Conservation (phyloP, 176 grass and related monocot species). For the Rhynchospora breviuscula region DNA sequence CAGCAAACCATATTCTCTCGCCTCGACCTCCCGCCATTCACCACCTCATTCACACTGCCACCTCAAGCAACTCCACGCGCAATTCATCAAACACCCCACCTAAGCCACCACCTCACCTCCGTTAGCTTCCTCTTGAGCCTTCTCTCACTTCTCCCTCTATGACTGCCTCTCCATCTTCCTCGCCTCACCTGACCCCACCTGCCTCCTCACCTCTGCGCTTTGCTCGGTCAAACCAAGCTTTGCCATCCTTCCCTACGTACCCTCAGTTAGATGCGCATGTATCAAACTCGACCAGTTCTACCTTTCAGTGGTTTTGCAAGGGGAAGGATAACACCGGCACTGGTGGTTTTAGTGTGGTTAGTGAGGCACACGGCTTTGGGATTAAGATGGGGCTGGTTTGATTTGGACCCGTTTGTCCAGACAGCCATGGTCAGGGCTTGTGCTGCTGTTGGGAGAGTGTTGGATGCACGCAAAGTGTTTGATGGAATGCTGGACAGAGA, state of each 20-base stretch:
- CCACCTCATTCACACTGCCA: not conserved
- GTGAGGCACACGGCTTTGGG: conserved; percentile 34
- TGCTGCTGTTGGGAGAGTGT: not conserved
- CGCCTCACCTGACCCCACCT: conserved; percentile 2
- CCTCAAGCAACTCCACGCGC: conserved; percentile 54
- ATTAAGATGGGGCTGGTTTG: conserved; percentile 39
- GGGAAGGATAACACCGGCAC: conserved; percentile 8
- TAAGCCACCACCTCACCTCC: conserved; percentile 16
- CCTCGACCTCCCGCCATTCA: not conserved
- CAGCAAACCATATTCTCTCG: not conserved
- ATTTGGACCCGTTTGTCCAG: conserved; percentile 52
- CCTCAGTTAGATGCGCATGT: conserved; percentile 29
- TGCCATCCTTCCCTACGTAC: too few species aligned
- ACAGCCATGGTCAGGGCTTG: conserved; percentile 54
- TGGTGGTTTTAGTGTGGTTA: not conserved
- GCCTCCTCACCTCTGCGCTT: conserved; percentile 22
- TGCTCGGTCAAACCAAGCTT: too few species aligned
- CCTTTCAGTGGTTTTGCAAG: conserved; percentile 52
- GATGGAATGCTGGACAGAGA: conserved; percentile 54
- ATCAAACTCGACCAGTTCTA: conserved; percentile 38
- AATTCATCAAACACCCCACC: conserved; percentile 49
- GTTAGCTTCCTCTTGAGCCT: conserved; percentile 33
- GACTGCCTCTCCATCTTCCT: conserved; percentile 34
- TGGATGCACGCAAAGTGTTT: conserved; percentile 49
- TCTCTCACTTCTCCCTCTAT: conserved; percentile 27